Percentiles rank a stretch among this genome's conserved stretches.
Conservation (phyloP, 169 alveolate species). For the Cryptosporidium meleagridis region DNA sequence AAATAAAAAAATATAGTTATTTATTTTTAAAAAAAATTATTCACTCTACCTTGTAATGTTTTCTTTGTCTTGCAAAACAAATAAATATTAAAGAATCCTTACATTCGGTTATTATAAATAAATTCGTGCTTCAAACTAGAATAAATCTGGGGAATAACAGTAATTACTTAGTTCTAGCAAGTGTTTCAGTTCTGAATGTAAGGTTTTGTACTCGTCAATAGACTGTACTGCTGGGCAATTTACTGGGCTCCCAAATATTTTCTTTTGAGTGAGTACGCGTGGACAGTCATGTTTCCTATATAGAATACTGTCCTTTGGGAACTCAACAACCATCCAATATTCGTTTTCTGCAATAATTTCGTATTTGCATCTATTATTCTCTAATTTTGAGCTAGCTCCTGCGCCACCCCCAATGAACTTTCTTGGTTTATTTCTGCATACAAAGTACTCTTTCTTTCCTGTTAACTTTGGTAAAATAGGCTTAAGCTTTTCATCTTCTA, state of each 20-base stretch:
- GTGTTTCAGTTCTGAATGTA: slow-evolving; percentile 41
- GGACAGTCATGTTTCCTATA: slow-evolving; percentile 15
- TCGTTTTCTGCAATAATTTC: slow-evolving; percentile 47
- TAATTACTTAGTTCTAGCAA: slow-evolving; percentile 55
- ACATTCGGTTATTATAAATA: not conserved
- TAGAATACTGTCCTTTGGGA: slow-evolving; percentile 3
- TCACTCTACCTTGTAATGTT: not conserved
- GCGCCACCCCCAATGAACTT: slow-evolving; percentile 14
- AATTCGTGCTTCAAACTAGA: not conserved
- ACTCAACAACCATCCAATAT: slow-evolving; percentile 69
- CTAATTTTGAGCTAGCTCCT: not conserved
- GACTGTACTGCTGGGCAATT: not conserved
- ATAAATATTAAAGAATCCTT: too few species aligned
- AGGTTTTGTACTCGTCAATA: slow-evolving; percentile 41
- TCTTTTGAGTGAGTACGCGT: slow-evolving; percentile 38
- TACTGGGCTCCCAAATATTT: not conserved
- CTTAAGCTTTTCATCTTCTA: not conserved
- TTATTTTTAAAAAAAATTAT: too few species aligned
- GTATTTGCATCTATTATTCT: not conserved
- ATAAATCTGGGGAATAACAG: slow-evolving; percentile 64
- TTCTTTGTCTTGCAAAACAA: too few species aligned
- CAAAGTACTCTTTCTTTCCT: slow-evolving; percentile 19
- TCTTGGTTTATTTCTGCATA: slow-evolving; percentile 62
- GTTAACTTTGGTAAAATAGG: not conserved
- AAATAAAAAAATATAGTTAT: too few species aligned